phyloP scores from a whole-genome alignment of 2,329 filamentous ascomycete species.

The Laburnicola sp. region DNA sequence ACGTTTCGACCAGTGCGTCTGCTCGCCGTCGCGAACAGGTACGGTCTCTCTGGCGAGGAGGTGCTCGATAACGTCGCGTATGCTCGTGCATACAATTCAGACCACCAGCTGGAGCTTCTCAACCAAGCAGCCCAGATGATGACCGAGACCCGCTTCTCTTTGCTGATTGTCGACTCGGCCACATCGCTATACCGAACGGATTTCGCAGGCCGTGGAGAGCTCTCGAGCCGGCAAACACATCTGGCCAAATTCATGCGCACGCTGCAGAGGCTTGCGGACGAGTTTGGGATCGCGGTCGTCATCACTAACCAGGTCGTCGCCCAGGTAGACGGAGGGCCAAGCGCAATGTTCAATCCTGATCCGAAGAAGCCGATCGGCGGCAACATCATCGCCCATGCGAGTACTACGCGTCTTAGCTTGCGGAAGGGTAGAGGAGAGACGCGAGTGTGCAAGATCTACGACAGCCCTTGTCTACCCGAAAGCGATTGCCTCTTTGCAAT shows the following conservation, averaged over 20 bases:
- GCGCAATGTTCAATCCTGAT: slow-evolving; percentile 98
- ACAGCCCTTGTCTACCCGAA: slow-evolving; percentile 94
- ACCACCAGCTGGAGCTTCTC: slow-evolving; percentile 92
- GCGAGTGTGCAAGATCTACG: slow-evolving; percentile 97
- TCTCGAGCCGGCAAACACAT: slow-evolving; percentile 90
- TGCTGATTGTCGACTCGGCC: slow-evolving; percentile 93
- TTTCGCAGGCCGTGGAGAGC: slow-evolving; percentile 92
- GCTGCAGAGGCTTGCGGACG: slow-evolving; percentile 73
- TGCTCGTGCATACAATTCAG: slow-evolving; percentile 96
- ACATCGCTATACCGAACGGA: slow-evolving; percentile 95
- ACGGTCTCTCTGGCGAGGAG: slow-evolving; percentile 92
- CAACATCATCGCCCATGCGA: slow-evolving; percentile 98
- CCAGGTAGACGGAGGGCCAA: slow-evolving; percentile 94
- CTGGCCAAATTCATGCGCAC: slow-evolving; percentile 87
- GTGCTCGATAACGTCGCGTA: slow-evolving; percentile 98
- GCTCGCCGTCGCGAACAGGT: slow-evolving; percentile 89
- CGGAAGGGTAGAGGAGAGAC: slow-evolving; percentile 97
- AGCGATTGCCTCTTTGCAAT: slow-evolving; percentile 97
- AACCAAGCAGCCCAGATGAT: slow-evolving; percentile 98
- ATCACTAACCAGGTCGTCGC: slow-evolving; percentile 99
- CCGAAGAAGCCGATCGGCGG: slow-evolving; percentile 99
- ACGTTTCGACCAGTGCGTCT: slow-evolving; percentile 90
- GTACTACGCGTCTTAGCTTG: slow-evolving; percentile 88
- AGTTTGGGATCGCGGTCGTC: slow-evolving; percentile 95
- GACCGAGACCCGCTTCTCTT: slow-evolving; percentile 96